Evolutionary conservation across 805 yeast genomes (phyloP), one percentile per base, ranked within the genome.

Genomic region (Candida odintsovae): DNA sequence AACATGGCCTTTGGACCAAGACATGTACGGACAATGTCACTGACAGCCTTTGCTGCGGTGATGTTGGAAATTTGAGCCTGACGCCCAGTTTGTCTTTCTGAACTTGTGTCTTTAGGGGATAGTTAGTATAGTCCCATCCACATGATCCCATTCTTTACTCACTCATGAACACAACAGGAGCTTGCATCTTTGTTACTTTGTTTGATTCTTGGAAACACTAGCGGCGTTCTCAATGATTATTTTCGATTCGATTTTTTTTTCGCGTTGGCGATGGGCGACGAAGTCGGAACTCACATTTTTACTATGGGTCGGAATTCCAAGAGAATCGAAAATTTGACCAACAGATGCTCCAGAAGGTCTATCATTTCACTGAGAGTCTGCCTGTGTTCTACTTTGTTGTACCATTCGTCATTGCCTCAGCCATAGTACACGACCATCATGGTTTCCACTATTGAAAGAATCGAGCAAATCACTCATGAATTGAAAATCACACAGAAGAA

Each of bases 1-100:
- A 94, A 78, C 99, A 94, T 94, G 31, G 99, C 99, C 67, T 92
- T 92, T 45, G 99, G 99, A 18, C 99, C 99, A 50, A 94, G 75
- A 76, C 99, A 94, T 22, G 99, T 94, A 67, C 99, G 80, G 58
- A 94, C 89, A 62, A 94, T 92, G 67, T 94, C 99, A 0, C 97
- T 95, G 38, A 92, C 98, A 2, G 99, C 97, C 64, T 94, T 94
- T n/a, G 99, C 99, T 4, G 99, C 99, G 6, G 97, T 89, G 70
- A 94, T 92, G 64, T 94, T 95, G 51, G 97, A 87, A 51, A 88
- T 77, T 70, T 94, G 99, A 3, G 99, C 99, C 66, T 90, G 90
- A 57, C 98, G 89, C 40, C 99, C 99, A 35, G 90, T 82, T 64
- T 94, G 96, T 62, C 99, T 83, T 64, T 89, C 95, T 51, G 90